A percentile compares a stretch with the other conserved stretches of the same genome.
phyloP scores from a whole-genome alignment of 2,329 filamentous ascomycete genomes.

The Monosporascus sp. region DNA sequence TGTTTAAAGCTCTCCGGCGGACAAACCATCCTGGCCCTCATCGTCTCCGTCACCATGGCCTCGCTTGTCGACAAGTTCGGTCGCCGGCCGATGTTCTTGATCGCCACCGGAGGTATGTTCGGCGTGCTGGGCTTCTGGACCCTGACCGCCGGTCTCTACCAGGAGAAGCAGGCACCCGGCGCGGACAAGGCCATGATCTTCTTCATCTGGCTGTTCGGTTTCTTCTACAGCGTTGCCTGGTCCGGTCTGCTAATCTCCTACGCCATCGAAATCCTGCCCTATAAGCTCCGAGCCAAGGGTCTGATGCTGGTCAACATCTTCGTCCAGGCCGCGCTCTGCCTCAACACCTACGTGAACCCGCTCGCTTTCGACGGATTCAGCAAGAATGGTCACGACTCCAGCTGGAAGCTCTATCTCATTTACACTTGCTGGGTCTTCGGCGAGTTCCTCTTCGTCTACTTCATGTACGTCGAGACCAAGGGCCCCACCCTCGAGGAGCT shows the following conservation, averaged over 20 bases:
- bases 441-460: conserved; percentile 52
- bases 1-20: conserved; percentile 39
- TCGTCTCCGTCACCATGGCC: conserved; percentile 47
- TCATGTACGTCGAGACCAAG: conserved; percentile 55
- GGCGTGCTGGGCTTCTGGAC: conserved; percentile 49
- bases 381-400: conserved; percentile 30
- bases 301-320: conserved; percentile 53
- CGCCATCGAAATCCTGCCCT: conserved; percentile 46
- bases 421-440: conserved; percentile 53
- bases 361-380: conserved; percentile 45
- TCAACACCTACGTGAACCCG: conserved; percentile 52
- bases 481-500: conserved; percentile 63
- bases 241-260: conserved; percentile 53
- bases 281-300: conserved; percentile 47
- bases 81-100: conserved; percentile 52
- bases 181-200: conserved; percentile 39
- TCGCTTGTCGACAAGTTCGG: conserved; percentile 51
- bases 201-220: conserved; percentile 45
- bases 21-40: conserved; percentile 45
- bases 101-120: conserved; percentile 38
- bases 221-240: conserved; percentile 53
- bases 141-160: conserved; percentile 40
- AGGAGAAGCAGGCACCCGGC: conserved; percentile 31
- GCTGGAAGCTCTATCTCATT: conserved; percentile 54
- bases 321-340: conserved; percentile 49